phyloP scores from a whole-genome alignment of 2,329 filamentous ascomycete genomes.

The Arthrinium phaeospermum region DNA sequence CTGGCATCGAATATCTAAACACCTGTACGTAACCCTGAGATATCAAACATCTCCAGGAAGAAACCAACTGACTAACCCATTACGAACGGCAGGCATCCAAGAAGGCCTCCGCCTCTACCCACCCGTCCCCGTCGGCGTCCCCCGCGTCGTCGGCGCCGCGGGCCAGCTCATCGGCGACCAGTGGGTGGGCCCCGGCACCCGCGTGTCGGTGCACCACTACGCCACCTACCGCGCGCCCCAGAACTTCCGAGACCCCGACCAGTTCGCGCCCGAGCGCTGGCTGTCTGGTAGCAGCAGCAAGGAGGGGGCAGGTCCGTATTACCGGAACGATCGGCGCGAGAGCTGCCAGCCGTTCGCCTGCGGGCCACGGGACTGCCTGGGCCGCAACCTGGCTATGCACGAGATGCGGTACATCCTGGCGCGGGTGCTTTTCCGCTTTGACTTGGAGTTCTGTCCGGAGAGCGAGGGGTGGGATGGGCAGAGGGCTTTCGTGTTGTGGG shows the following conservation, averaged over 20 bases:
- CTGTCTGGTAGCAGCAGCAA: background rate
- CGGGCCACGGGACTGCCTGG: conserved; percentile 29
- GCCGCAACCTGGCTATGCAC: conserved; percentile 28
- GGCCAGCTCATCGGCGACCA: conserved; percentile 26
- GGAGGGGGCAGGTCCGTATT: background rate
- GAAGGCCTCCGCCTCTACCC: conserved; percentile 34
- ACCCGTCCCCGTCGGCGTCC: conserved; percentile 29
- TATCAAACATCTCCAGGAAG: background rate
- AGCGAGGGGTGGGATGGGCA: conserved; percentile 21
- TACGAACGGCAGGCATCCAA: conserved; percentile 18
- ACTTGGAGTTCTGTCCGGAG: conserved; percentile 24
- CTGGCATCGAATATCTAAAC: conserved; percentile 32
- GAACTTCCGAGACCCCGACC: conserved; percentile 24
- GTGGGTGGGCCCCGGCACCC: conserved; percentile 27
- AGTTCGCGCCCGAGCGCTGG: conserved; percentile 29
- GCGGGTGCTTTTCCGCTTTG: conserved; percentile 23
- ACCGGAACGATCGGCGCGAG: conserved; percentile 21
- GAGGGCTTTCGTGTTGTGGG: conserved; percentile 23
- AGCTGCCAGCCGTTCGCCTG: conserved; percentile 26
- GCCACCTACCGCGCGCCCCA: conserved; percentile 25
- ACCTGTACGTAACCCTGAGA: conserved; percentile 24
- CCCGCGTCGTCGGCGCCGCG: conserved; percentile 32
- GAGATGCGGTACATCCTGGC: conserved; percentile 27
- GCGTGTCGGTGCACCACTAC: conserved; percentile 29
- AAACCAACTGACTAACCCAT: background rate